These are phyloP conservation scores for Kwoniella pini DNA, from an alignment of 768 basidiomycete genomes.

Conservation along the genomic window DNA sequence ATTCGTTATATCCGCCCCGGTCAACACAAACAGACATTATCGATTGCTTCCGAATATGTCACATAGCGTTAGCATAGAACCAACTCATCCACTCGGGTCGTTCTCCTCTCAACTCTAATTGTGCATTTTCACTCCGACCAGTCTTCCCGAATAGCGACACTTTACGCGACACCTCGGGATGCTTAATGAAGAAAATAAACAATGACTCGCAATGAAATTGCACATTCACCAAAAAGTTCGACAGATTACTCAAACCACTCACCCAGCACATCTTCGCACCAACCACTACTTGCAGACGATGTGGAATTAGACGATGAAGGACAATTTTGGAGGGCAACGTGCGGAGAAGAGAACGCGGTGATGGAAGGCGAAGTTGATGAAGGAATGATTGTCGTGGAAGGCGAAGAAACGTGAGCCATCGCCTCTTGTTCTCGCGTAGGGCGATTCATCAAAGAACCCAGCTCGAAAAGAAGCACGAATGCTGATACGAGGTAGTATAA, in stretches of 20 bases:
- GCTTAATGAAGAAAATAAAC: too few species aligned
- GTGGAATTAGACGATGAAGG: conserved; percentile 2
- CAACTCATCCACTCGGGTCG: too few species aligned
- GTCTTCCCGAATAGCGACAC: too few species aligned
- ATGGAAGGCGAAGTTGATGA: conserved; percentile 33
- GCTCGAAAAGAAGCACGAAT: too few species aligned
- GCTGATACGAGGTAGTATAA: conserved; percentile 55
- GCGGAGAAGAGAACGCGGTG: background rate
- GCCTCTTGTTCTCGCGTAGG: too few species aligned
- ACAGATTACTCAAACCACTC: background rate
- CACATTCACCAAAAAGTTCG: background rate
- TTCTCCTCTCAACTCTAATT: too few species aligned
- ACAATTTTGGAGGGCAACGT: background rate
- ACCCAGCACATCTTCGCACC: background rate
- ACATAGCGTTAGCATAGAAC: too few species aligned
- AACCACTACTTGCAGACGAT: background rate
- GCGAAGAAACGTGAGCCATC: conserved; percentile 45
- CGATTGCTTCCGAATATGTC: too few species aligned
- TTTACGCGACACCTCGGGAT: background rate
- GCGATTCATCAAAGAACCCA: too few species aligned
- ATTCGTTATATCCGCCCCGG: too few species aligned
- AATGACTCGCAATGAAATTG: background rate
- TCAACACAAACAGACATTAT: too few species aligned
- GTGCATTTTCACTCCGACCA: too few species aligned
- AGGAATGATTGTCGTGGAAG: conserved; percentile 38